Evolutionary conservation across 177 flowering plant genomes (phyloP), one percentile per base, ranked within the genome.

Genomic region (Vitis hybrid): DNA sequence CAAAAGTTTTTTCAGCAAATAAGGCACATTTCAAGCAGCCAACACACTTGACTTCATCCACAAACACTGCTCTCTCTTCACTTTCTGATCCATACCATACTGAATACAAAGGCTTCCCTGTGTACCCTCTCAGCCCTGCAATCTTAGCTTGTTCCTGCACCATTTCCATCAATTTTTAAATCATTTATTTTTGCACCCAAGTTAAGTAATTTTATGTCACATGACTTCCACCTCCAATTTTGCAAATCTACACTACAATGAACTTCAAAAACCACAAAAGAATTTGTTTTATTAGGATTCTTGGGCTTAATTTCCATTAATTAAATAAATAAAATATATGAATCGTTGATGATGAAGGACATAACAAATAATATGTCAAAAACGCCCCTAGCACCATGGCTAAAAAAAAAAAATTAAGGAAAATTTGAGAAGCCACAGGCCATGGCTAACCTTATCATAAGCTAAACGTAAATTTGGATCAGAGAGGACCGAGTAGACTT

Each of bases 11-110:
- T 11, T 81, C 83, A 0, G 98, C 98, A 52, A 86, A 77, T 30
- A 94, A 68, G 54, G 98, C 98, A 46, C 98, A 94, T 77, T 94
- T 94, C 67, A 94, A 81, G 89, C 97, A 94, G 1, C 97, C 97
- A 6, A 94, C 85, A 62, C 98, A 94, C 78, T 87, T 92, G 8
- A 90, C 81, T 78, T 94, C 98, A 72, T 94, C 97, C 4, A 92
- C 98, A 72, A 94, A 94, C 32, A 91, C 91, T 0, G 97, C 98
- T 62, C 97, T 75, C 6, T 86, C 56, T 73, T 94, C 98, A 19
- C 62, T 78, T 66, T 91, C 97, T 15, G 89, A 58, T 19, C 98
- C 98, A 2, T 74, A 78, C 97, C 98, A 94, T 3, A 67, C 75
- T 9, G 97, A 94, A 75, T 94, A 94, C 15, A 91, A 52, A 0